phyloP scores from a whole-genome alignment of 495 filamentous ascomycete species.

The Hyaloscypha finlandica region DNA sequence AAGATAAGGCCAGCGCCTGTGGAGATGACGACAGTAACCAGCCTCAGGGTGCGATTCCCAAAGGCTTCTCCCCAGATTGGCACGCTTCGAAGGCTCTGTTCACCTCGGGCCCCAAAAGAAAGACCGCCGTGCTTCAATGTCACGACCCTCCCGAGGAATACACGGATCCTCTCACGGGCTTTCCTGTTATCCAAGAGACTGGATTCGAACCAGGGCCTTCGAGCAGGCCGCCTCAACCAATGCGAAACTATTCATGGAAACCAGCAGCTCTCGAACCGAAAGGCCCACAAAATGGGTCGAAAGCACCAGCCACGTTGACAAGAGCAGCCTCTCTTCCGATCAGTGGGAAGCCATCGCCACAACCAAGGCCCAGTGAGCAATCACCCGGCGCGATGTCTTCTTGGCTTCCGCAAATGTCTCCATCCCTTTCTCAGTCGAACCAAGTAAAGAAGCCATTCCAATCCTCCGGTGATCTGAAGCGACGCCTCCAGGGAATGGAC shows the following conservation, averaged over 20 bases:
- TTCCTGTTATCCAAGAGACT: background rate
- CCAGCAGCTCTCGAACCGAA: background rate
- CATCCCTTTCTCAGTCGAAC: too few species aligned
- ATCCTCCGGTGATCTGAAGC: too few species aligned
- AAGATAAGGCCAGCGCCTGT: too few species aligned
- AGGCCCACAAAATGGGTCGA: background rate
- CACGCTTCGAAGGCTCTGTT: background rate
- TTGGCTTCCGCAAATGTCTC: too few species aligned
- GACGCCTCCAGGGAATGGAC: too few species aligned
- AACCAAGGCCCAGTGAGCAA: too few species aligned
- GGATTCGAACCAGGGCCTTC: background rate
- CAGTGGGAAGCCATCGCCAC: too few species aligned
- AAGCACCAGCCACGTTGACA: background rate
- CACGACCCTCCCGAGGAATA: background rate
- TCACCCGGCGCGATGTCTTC: too few species aligned
- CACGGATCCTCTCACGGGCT: background rate
- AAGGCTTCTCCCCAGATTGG: background rate
- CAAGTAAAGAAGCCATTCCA: too few species aligned
- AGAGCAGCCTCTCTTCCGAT: too few species aligned
- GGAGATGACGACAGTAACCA: background rate
- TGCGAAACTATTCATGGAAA: background rate
- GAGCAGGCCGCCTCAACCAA: background rate
- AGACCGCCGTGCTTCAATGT: background rate
- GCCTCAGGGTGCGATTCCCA: background rate
- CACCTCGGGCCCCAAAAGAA: background rate